Evolutionary conservation across 169 alveolate genomes (phyloP).

Genomic region (Plasmodium ovale): DNA sequence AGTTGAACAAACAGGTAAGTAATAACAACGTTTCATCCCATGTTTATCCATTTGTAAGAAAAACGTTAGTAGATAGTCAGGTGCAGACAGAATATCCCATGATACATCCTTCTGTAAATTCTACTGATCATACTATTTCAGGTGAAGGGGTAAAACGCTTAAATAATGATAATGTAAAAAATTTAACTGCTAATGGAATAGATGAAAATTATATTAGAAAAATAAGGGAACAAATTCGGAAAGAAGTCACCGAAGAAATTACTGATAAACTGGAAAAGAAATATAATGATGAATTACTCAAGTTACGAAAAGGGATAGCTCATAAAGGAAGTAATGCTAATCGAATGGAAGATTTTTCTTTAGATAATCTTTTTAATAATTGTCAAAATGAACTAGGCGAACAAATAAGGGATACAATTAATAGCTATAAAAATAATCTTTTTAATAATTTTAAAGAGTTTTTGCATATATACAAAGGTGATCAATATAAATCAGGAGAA

Average conservation of each 20-base stretch:
- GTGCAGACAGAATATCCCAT: neutral
- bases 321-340: neutral
- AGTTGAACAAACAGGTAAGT: conserved; percentile 15
- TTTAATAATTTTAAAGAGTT: conserved; percentile 27
- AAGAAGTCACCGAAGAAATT: conserved; percentile 44
- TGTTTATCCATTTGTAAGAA: neutral
- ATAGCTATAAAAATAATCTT: conserved; percentile 52
- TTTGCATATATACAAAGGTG: conserved; percentile 8
- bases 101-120: neutral
- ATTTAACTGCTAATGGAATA: neutral
- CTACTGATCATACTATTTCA: neutral
- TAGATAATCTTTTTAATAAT: conserved; percentile 21
- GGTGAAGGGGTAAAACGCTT: neutral
- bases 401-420: conserved; percentile 50
- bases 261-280: conserved; percentile 51
- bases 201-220: conserved; percentile 7
- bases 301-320: conserved; percentile 3
- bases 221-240: conserved; percentile 38
- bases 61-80: conserved; percentile 5
- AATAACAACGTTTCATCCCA: neutral
- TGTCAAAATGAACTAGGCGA: conserved; percentile 30
- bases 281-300: conserved; percentile 43
- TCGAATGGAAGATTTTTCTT: conserved; percentile 1
- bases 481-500: neutral
- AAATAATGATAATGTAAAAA: neutral